Evolutionary conservation across 2,329 filamentous ascomycete genomes (phyloP), one percentile per base, ranked within the genome.

Genomic region (Gliomastix tumulicola): DNA sequence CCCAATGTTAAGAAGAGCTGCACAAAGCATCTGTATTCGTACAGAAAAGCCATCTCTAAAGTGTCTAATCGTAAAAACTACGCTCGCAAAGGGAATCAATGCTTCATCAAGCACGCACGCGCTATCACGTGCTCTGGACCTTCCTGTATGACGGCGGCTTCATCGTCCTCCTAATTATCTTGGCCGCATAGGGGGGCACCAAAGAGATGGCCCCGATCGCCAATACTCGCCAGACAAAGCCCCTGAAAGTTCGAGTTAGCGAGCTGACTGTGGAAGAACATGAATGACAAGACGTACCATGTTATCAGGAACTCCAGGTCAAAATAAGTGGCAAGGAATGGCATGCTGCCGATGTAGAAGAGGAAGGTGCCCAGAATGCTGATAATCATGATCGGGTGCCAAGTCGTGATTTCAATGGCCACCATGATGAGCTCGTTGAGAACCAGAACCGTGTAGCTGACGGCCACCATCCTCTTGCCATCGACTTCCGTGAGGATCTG

Each of bases 401-500:
- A 98, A 1, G 92, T 98, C 4, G 88, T 95, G 49, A 98, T 86
- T 56, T 95, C 86, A 41, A 94, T 87, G 4, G 89, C 90, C 3
- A 97, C 92, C 94, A 98, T 98, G 49, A 94, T 76, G 41, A 98
- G 74, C 57, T 98, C 92, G 58, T 97, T 98, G 43, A 97, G 67
- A 6, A 98, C 80, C 3, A 98, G 76, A 1, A 88, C 88, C 0
- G 90, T 94, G 56, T 95, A 98, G 40, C 82, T 88, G 32, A 98
- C 86, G 18, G 85, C 79, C 37, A 97, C 86, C 82, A 98, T 94
- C 41, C 67, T 70, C 11, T 73, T 68, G 2, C 79, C 74, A 45
- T 87, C 79, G 4, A 86, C 80, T 43, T 86, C 82, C 4, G 92
- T 84, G 17, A 98, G 74, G 13, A 98, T 69, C 58, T 98, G 89